Evolutionary conservation across 176 grass and related monocot genomes (phyloP).

Genomic region (Aegilops tauschii): DNA sequence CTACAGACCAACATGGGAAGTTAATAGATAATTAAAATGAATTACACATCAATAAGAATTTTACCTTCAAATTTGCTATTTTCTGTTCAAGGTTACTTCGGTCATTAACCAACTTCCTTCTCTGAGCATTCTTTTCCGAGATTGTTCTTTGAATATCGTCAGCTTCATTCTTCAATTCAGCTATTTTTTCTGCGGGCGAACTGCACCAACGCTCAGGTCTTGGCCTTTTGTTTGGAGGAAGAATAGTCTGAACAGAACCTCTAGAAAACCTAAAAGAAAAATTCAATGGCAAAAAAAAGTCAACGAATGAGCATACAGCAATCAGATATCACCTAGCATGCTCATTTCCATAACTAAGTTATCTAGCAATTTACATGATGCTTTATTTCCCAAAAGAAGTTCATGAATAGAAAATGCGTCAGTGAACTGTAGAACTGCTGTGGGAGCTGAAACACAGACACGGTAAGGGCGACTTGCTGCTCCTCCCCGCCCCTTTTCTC

Average conservation of each 20-base stretch:
- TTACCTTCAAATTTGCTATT: slow-evolving; percentile 63
- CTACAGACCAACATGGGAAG: slow-evolving; percentile 35
- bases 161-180: slow-evolving; percentile 47
- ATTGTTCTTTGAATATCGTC: slow-evolving; percentile 40
- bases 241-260: slow-evolving; percentile 69
- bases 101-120: slow-evolving; percentile 27
- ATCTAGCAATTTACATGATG: background rate
- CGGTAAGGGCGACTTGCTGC: background rate
- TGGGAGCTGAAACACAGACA: background rate
- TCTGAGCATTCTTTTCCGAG: slow-evolving; percentile 30
- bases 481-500: background rate
- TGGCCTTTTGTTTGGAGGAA: slow-evolving; percentile 50
- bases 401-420: background rate
- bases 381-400: background rate
- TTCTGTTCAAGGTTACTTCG: slow-evolving; percentile 25
- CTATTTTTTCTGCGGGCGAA: slow-evolving; percentile 64
- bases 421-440: background rate
- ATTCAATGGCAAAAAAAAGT: slow-evolving; percentile 21
- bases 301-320: background rate
- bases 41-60: background rate
- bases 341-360: background rate
- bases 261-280: slow-evolving; percentile 60
- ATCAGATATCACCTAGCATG: background rate
- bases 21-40: background rate
- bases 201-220: slow-evolving; percentile 65